These are phyloP conservation scores for Tricholoma hemisulphureum DNA, from an alignment of 768 basidiomycete species.

Conservation along the genomic window DNA sequence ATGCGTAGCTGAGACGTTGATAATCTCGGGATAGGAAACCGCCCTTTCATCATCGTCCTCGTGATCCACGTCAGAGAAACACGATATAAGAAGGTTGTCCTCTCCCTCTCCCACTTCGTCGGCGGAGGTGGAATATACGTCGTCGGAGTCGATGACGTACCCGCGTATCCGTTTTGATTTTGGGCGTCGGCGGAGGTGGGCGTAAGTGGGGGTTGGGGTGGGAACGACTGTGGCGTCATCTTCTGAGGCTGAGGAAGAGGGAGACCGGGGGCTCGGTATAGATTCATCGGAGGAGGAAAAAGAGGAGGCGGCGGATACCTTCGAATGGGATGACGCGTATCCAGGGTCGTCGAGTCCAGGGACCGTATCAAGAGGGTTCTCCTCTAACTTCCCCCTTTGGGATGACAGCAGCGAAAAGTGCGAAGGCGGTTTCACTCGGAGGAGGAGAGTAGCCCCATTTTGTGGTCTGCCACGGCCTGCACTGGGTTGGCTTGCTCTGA, in stretches of 20 bases:
- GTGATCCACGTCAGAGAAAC: constrained; percentile 20
- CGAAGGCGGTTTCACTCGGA: constrained; percentile 27
- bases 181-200: not conserved
- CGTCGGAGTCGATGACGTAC: constrained; percentile 45
- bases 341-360: not conserved
- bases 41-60: constrained; percentile 23
- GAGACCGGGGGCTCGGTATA: not conserved
- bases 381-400: not conserved
- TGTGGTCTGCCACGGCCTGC: constrained; percentile 42
- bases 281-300: not conserved
- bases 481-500: constrained; percentile 22
- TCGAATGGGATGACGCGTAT: not conserved
- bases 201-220: constrained; percentile 5
- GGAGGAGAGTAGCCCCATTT: constrained; percentile 33
- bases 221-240: not conserved
- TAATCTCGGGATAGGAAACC: not conserved
- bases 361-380: not conserved
- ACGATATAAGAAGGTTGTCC: constrained; percentile 15
- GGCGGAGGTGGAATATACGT: constrained; percentile 22
- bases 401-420: not conserved
- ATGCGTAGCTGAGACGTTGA: not conserved
- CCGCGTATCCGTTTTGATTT: constrained; percentile 30
- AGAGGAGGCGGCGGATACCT: not conserved
- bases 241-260: not conserved
- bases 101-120: constrained; percentile 20